Evolutionary conservation across 208 protist genomes (phyloP), one percentile per base, ranked within the genome.

Genomic region (Leishmania turanica): DNA sequence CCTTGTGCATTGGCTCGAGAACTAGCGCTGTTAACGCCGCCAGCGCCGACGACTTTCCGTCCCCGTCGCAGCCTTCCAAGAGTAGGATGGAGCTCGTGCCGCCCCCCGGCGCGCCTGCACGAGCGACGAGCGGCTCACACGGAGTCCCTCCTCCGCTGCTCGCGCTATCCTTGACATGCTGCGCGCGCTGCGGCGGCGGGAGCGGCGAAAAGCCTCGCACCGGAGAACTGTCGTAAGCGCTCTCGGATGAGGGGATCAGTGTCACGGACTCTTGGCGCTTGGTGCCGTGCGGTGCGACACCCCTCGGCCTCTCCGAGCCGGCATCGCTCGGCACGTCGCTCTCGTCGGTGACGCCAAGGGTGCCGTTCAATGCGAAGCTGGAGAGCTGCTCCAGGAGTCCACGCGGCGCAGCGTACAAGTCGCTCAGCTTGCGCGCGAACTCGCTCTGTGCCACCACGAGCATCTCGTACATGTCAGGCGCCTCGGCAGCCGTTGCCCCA

Each of bases 21-120:
- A 96, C 64, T 45, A 88, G 84, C 53, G 88, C 68, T 24, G 81
- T 70, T 24, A 96, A 58, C 1, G 89, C 86, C 0, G 95, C 93
- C 56, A 91, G 45, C 8, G 90, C 86, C 3, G 91, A 92, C 0
- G 93, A 96, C 78, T 94, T 94, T 21, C 95, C 95, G 75, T 93
- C 87, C 31, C 92, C 93, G 31, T 98, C 95, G 42, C 53, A 47
- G 31, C 88, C 93, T 45, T 89, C 83, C 42, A 98, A 31, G 8
- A 95, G 69, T n/a, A 96, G 82, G 27, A 97, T 89, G 72, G 87
- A 81, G 73, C 81, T 83, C 19, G 45, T 64, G 58, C 15, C 34
- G 53, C 24, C 45, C n/a, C 69, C 69, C 34, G 2, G 42, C 45
- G 45, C 42, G 7, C 24, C 2, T n/a, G 27, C 27, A 19, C 45